Evolutionary conservation across 2,329 filamentous ascomycete species (phyloP).

Genomic region (Cytospora paraplurivora): DNA sequence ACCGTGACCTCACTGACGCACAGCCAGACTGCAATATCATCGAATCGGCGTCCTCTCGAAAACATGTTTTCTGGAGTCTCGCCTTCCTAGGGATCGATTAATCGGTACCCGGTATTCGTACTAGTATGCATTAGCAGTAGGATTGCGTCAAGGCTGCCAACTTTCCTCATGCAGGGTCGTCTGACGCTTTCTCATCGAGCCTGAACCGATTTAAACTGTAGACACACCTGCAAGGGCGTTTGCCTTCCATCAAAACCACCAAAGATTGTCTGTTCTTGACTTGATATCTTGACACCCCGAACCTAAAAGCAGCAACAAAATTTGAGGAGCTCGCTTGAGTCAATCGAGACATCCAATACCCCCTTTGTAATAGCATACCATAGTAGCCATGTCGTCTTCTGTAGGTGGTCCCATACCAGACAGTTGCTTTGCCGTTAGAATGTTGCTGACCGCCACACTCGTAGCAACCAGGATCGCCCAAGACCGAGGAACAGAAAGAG

Average conservation of each 20-base stretch:
- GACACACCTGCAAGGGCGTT: constrained; percentile 24
- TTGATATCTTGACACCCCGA: not conserved
- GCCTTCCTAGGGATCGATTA: not conserved
- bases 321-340: constrained; percentile 15
- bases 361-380: constrained; percentile 3
- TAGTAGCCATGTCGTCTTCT: constrained; percentile 26
- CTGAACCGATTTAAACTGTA: constrained; percentile 24
- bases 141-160: constrained; percentile 30
- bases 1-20: constrained; percentile 24
- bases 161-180: constrained; percentile 26
- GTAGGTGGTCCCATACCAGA: constrained; percentile 10
- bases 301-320: not conserved
- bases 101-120: not conserved
- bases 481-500: constrained; percentile 24
- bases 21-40: constrained; percentile 1
- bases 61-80: constrained; percentile 19
- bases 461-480: constrained; percentile 25
- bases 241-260: constrained; percentile 2
- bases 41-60: constrained; percentile 13
- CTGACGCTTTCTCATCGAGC: constrained; percentile 2
- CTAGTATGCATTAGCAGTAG: not conserved
- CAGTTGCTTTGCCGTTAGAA: not conserved
- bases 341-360: not conserved
- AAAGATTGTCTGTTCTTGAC: constrained; percentile 9
- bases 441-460: constrained; percentile 12